These are phyloP conservation scores for Fulvia fulva DNA, from an alignment of 2,329 filamentous ascomycete species.

Conservation along the genomic window DNA sequence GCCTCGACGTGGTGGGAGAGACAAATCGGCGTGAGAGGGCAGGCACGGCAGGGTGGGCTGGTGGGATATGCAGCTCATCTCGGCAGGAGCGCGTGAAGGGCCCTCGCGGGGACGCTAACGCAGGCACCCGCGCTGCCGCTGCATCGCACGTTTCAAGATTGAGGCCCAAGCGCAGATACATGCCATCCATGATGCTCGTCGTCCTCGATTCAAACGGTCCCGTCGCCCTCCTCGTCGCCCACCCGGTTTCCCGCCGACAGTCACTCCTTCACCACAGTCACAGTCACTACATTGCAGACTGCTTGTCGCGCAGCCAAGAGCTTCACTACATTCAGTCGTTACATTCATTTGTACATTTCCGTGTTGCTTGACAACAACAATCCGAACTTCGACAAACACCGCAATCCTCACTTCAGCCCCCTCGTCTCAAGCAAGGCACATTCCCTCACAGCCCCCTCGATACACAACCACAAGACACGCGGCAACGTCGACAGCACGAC, in stretches of 20 bases:
- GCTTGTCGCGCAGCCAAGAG: conserved; percentile 18
- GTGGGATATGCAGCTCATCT: no score
- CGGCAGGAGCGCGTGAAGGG: no score
- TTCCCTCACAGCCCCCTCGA: conserved; percentile 16
- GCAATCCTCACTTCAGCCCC: background rate
- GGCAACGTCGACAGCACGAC: conserved; percentile 12
- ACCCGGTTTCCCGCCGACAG: no score
- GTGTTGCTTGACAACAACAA: conserved; percentile 4
- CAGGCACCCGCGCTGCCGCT: no score
- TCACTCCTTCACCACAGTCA: conserved; percentile 14
- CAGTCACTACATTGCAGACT: conserved; percentile 10
- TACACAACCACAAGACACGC: conserved; percentile 17
- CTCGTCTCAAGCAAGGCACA: conserved; percentile 16
- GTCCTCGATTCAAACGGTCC: background rate
- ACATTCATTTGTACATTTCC: conserved; percentile 20
- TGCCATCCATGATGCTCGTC: no score
- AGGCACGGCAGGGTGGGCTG: no score
- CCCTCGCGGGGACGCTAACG: no score
- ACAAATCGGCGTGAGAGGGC: no score
- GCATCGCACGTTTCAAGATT: no score
- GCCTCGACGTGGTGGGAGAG: no score
- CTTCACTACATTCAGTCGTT: conserved; percentile 19
- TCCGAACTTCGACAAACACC: background rate
- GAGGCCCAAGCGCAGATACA: no score
- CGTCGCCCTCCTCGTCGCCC: background rate